These are phyloP conservation scores for Pseudonitzschia multiseries DNA, from an alignment of 108 stramenopile species.

Conservation along the genomic window DNA sequence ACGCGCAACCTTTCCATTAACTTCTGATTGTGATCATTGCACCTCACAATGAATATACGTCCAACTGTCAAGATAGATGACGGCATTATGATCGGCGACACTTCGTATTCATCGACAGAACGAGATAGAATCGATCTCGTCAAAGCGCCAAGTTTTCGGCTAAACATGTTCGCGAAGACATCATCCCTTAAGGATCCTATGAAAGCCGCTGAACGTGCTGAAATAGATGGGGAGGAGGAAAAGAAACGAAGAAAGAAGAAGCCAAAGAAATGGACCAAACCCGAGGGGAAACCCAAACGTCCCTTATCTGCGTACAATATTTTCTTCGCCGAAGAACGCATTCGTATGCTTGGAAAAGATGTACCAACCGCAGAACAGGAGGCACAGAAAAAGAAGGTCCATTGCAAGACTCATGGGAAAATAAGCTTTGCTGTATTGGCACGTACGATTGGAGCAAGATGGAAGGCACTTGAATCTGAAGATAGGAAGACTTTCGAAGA, in stretches of 20 bases:
- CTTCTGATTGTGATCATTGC: no score
- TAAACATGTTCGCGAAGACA: background rate
- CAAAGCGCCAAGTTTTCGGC: background rate
- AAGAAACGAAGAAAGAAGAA: slow-evolving; percentile 22
- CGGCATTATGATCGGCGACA: background rate
- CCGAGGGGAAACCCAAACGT: slow-evolving; percentile 43
- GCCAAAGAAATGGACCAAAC: slow-evolving; percentile 43
- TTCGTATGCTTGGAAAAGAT: slow-evolving; percentile 17
- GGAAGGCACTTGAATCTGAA: slow-evolving; percentile 44
- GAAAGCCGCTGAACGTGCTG: background rate
- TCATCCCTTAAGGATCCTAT: background rate
- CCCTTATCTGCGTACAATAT: slow-evolving; percentile 43
- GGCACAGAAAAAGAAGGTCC: slow-evolving; percentile 21
- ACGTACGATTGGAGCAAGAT: slow-evolving; percentile 47
- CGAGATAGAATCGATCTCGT: slow-evolving; percentile 1
- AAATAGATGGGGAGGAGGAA: background rate
- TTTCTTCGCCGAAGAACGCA: slow-evolving; percentile 38
- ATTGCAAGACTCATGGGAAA: slow-evolving; percentile 27
- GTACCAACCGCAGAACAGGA: slow-evolving; percentile 23
- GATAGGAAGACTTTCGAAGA: slow-evolving; percentile 39
- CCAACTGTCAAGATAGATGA: background rate
- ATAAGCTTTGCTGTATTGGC: slow-evolving; percentile 60
- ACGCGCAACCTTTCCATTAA: no score
- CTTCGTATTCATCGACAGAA: slow-evolving; percentile 1
- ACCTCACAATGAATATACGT: background rate